phyloP scores from a whole-genome alignment of 768 basidiomycete genomes.

The Multifurca ochricompacta region DNA sequence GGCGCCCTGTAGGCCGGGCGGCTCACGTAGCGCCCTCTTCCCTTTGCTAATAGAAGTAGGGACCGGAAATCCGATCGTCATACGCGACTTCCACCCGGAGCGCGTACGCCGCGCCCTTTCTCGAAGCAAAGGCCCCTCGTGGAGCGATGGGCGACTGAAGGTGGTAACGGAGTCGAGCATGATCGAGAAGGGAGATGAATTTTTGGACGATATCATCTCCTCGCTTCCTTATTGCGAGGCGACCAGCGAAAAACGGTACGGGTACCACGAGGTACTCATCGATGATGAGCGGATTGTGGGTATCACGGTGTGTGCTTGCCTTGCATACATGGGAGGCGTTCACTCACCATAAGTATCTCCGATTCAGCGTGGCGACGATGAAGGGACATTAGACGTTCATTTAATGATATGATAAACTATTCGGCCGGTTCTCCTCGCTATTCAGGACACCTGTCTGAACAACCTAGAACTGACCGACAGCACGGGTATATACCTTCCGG shows the following conservation, averaged over 20 bases:
- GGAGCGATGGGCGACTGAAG: neutral
- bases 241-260: conserved; percentile 17
- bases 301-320: conserved; percentile 6
- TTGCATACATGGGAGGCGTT: neutral
- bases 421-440: neutral
- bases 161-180: conserved; percentile 13
- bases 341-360: neutral
- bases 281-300: conserved; percentile 17
- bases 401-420: conserved; percentile 4
- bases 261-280: conserved; percentile 14
- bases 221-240: conserved; percentile 15
- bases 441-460: neutral
- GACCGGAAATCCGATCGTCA: conserved; percentile 11
- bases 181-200: conserved; percentile 11
- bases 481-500: neutral
- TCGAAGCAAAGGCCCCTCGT: neutral
- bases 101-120: conserved; percentile 10
- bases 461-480: neutral
- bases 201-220: conserved; percentile 14
- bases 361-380: conserved; percentile 10
- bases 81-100: conserved; percentile 13
- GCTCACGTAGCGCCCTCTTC: conserved; percentile 10
- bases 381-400: conserved; percentile 9
- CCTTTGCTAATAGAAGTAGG: conserved; percentile 12
- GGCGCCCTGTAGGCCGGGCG: conserved; percentile 13